Evolutionary conservation across 768 basidiomycete species (phyloP).

Genomic region (Cystobasidium ongulense): DNA sequence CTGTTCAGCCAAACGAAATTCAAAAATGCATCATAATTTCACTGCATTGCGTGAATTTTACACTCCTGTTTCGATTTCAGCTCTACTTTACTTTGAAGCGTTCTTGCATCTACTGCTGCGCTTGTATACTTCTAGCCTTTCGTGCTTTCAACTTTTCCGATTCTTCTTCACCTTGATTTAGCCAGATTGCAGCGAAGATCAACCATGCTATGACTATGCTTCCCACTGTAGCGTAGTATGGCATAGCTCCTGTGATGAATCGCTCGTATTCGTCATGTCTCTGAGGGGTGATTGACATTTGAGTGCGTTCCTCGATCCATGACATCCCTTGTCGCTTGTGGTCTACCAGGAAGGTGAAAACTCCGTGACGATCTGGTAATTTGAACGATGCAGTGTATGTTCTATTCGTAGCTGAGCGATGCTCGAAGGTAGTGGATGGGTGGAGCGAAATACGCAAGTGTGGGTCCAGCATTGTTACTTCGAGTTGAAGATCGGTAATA

Average conservation of each 20-base stretch:
- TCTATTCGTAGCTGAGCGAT: background rate
- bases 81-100: background rate
- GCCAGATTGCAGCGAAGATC: conserved; percentile 76
- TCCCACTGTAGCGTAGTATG: conserved; percentile 84
- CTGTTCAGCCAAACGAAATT: too few relatives aligned
- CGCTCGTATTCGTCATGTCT: conserved; percentile 91
- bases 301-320: conserved; percentile 63
- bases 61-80: background rate
- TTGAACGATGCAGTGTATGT: conserved; percentile 76
- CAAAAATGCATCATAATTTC: background rate
- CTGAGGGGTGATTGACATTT: conserved; percentile 81
- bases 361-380: conserved; percentile 89
- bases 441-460: conserved; percentile 77
- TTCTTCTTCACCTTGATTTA: conserved; percentile 43
- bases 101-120: background rate
- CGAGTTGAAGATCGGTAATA: conserved; percentile 74
- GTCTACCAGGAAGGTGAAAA: conserved; percentile 92
- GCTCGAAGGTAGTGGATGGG: conserved; percentile 50
- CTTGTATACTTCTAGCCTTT: background rate
- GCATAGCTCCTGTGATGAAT: conserved; percentile 91
- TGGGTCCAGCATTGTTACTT: conserved; percentile 98
- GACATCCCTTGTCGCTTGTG: conserved; percentile 81
- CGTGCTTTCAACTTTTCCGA: background rate
- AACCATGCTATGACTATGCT: conserved; percentile 79
- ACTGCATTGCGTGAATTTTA: background rate